A percentile compares a stretch with the other conserved stretches of the same genome.
These are phyloP conservation scores for Xylaria sp. DNA, from an alignment of 2,329 filamentous ascomycete species.

Conservation along the genomic window DNA sequence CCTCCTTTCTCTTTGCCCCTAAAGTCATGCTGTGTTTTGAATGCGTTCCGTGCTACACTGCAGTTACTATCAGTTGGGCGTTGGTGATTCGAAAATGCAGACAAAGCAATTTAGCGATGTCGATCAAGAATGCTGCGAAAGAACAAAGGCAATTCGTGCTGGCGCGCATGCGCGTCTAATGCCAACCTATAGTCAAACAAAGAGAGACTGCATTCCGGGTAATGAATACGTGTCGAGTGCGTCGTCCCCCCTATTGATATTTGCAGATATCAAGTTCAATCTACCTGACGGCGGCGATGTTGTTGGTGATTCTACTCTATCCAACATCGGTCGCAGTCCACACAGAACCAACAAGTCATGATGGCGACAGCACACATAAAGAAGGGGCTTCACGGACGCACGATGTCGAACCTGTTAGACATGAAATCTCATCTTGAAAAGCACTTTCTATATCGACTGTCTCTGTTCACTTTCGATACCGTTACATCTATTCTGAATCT, in stretches of 20 bases:
- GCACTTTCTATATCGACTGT: background rate
- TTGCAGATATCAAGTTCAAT: background rate
- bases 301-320: background rate
- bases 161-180: background rate
- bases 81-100: background rate
- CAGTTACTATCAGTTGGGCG: background rate
- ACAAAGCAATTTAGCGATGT: background rate
- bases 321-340: background rate
- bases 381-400: background rate
- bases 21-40: background rate
- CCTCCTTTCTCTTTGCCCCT: background rate
- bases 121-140: background rate
- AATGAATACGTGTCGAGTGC: background rate
- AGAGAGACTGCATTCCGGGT: background rate
- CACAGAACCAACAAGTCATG: background rate
- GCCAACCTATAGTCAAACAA: background rate
- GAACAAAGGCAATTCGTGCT: background rate
- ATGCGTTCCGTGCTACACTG: background rate
- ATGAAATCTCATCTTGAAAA: background rate
- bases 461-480: background rate
- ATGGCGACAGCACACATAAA: background rate
- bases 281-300: background rate
- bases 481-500: background rate
- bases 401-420: background rate
- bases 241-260: background rate